phyloP scores from a whole-genome alignment of 768 basidiomycete genomes.

The Xerocomus brunneocitrinus region DNA sequence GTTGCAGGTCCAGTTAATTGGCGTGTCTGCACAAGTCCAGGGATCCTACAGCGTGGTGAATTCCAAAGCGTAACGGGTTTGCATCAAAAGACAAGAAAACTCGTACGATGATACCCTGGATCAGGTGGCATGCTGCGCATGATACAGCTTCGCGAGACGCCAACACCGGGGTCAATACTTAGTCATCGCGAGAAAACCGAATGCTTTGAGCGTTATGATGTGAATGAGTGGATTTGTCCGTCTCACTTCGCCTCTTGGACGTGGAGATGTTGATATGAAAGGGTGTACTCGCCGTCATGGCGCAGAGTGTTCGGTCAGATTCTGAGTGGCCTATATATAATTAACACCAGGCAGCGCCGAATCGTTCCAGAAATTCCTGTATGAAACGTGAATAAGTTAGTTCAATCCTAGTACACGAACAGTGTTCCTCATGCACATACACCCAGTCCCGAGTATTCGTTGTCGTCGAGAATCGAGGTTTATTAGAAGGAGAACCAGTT shows the following conservation, averaged over 20 bases:
- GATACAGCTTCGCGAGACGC: neutral
- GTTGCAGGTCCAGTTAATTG: neutral
- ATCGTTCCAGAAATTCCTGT: constrained; percentile 10
- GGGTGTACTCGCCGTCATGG: neutral
- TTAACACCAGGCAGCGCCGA: neutral
- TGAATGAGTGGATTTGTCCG: neutral
- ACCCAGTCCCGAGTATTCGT: no score
- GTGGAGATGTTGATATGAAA: neutral
- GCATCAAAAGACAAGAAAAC: neutral
- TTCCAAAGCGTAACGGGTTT: neutral
- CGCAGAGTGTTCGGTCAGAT: neutral
- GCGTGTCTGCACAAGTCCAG: neutral
- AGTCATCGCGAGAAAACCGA: neutral
- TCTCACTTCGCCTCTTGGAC: neutral
- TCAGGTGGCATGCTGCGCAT: neutral
- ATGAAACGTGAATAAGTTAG: neutral
- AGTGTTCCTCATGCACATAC: no score
- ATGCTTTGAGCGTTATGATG: neutral
- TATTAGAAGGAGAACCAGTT: no score
- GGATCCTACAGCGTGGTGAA: constrained; percentile 3
- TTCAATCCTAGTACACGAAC: no score
- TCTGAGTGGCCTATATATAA: constrained; percentile 3
- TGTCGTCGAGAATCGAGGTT: no score
- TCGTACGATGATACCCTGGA: constrained; percentile 3
- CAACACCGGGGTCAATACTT: neutral